A percentile compares a stretch with the other conserved stretches of the same genome.
Evolutionary conservation across 495 filamentous ascomycete species (phyloP).

Genomic region (Talaromyces wortmannii): DNA sequence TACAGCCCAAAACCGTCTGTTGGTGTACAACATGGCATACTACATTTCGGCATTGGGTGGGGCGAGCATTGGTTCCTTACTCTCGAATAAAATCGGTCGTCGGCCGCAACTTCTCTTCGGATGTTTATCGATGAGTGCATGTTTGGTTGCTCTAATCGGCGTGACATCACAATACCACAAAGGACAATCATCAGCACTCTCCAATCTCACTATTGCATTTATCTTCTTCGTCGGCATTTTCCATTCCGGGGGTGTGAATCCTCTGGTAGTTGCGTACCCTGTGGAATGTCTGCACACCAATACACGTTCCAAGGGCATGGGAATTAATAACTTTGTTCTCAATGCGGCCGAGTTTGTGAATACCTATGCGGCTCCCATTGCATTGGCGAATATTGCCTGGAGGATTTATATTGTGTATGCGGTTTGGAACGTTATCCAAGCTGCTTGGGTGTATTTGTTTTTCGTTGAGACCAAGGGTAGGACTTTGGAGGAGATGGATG

Average conservation of each 20-base stretch:
- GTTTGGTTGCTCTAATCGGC: conserved; percentile 50
- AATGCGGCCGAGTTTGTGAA: conserved; percentile 53
- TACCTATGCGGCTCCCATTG: conserved; percentile 43
- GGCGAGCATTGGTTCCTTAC: conserved; percentile 48
- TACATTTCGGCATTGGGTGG: conserved; percentile 57
- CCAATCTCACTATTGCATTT: conserved; percentile 37
- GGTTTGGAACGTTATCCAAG: conserved; percentile 50
- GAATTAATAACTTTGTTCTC: conserved; percentile 14
- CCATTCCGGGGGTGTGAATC: conserved; percentile 58
- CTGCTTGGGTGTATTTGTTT: conserved; percentile 51
- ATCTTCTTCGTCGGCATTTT: conserved; percentile 63
- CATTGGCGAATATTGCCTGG: conserved; percentile 44
- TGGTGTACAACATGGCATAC: conserved; percentile 56
- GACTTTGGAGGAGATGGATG: conserved; percentile 61
- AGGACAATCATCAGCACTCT: conserved; percentile 17
- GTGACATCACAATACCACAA: conserved; percentile 23
- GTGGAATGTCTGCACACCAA: conserved; percentile 56
- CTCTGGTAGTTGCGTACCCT: conserved; percentile 61
- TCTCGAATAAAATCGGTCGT: conserved; percentile 54
- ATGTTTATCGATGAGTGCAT: conserved; percentile 34
- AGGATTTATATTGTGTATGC: conserved; percentile 56
- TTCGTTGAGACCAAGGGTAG: conserved; percentile 61
- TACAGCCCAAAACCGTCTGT: conserved; percentile 41
- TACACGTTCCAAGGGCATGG: conserved; percentile 63
- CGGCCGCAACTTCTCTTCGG: conserved; percentile 42